Evolutionary conservation across 768 basidiomycete species (phyloP).

Genomic region (Leccinum barrowsii): DNA sequence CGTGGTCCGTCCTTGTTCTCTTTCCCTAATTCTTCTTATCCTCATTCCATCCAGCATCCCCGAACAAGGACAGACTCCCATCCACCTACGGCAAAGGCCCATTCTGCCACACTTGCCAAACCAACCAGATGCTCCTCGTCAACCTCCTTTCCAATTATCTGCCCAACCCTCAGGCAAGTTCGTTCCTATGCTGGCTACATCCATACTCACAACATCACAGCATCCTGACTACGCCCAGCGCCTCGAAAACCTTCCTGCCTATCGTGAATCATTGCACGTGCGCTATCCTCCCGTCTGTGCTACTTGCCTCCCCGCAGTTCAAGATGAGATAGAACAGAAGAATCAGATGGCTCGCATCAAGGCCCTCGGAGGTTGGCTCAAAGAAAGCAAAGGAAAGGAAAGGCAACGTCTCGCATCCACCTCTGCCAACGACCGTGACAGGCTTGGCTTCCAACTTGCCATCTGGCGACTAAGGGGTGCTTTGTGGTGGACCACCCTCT

Average conservation of each 20-base stretch:
- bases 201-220: constrained; percentile 35
- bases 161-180: constrained; percentile 67
- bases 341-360: constrained; percentile 79
- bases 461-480: constrained; percentile 69
- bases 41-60: constrained; percentile 46
- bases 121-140: constrained; percentile 86
- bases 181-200: background rate
- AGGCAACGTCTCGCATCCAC: constrained; percentile 47
- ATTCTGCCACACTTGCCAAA: constrained; percentile 87
- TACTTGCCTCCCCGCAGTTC: constrained; percentile 71
- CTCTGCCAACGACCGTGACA: constrained; percentile 40
- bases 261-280: constrained; percentile 66
- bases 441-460: constrained; percentile 46
- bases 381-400: constrained; percentile 62
- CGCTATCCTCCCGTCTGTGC: constrained; percentile 89
- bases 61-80: constrained; percentile 65
- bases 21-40: background rate
- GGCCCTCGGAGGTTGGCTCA: constrained; percentile 71
- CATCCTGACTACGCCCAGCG: constrained; percentile 68
- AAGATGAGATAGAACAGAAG: constrained; percentile 74
- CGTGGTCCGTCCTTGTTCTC: constrained; percentile 49
- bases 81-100: constrained; percentile 52
- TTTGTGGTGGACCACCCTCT: constrained; percentile 56
- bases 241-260: constrained; percentile 62
- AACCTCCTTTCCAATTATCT: constrained; percentile 90